Base-by-base conservation (phyloP, 768 basidiomycete genomes). In the Tubosaeta brunneosetosa region DNA sequence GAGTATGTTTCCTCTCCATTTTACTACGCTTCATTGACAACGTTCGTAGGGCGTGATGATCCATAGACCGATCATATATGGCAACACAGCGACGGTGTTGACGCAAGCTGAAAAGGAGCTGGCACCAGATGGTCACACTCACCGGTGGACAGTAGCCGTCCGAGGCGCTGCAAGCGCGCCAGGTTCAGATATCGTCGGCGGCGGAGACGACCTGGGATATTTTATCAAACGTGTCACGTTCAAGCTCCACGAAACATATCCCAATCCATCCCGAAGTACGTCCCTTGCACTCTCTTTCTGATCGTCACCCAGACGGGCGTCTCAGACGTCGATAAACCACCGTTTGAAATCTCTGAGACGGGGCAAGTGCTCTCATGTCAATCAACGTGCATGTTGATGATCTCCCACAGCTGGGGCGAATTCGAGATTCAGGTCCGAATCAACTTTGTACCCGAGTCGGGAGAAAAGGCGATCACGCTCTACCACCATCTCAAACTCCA, bases 171-270 rank as follows among this genome's bases (percentile, higher is more conserved):
- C 91, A 1, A 86, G 89, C 32, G 74, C 81, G 2, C 76, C 83
- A 0, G 82, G 84, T 57, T 80, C 84, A 44, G 86, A 91, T 44
- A 76, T 81, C 43, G 90, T 94, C 19, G 94, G 94, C 19, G 93
- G 91, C 13, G 88, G 85, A 49, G 94, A 97, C 67, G 93, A 97
- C 63, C 66, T 94, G 33, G 80, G 83, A 59, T 90, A 97, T 61
- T 92, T 95, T 66, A 85, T 99, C 66, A 97, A 95, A 67, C 83
- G 93, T 51, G 95, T 98, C 47, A 89, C 93, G 14, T 97, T 99
- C 83, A 95, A 93, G 70, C 72, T 99, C 48, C 95, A 99, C 71
- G 97, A 99, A 60, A 97, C 94, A 1, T 97, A 97, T 70, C 72
- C 91, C 3, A 93, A 87, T 66, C 92, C 94, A 3, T 85, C 84